Conservation (phyloP, 768 basidiomycete species). For the Podaxis pistillaris region DNA sequence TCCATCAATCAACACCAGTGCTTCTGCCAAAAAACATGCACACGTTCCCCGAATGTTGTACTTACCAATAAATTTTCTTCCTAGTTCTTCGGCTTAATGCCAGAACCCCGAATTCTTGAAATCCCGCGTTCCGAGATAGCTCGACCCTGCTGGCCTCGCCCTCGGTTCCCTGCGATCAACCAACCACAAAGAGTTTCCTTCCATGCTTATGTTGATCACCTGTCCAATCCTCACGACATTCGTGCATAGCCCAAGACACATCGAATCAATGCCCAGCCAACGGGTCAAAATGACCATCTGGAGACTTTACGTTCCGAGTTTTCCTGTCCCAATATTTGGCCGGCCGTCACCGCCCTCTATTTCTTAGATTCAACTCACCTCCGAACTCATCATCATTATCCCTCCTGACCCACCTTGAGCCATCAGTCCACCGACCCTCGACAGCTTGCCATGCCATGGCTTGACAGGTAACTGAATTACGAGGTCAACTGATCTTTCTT, state of each 20-base stretch:
- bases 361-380: not conserved
- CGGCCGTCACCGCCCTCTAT: not conserved
- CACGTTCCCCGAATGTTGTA: not conserved
- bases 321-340: not conserved
- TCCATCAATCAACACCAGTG: not conserved
- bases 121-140: not conserved
- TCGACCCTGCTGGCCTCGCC: not conserved
- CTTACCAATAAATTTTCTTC: not conserved
- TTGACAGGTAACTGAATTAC: not conserved
- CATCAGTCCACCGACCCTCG: not conserved
- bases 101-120: not conserved
- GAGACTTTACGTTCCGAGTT: not conserved
- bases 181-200: not conserved
- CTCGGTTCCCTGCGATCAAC: not conserved
- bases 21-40: not conserved
- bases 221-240: not conserved
- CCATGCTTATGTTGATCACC: not conserved
- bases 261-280: not conserved
- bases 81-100: not conserved
- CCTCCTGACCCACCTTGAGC: not conserved
- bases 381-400: not conserved
- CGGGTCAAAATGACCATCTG: not conserved
- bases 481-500: slow-evolving; percentile 7
- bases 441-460: not conserved
- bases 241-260: not conserved